Conservation (phyloP, 805 yeast species). For the Sugiyamaella valdiviana region DNA sequence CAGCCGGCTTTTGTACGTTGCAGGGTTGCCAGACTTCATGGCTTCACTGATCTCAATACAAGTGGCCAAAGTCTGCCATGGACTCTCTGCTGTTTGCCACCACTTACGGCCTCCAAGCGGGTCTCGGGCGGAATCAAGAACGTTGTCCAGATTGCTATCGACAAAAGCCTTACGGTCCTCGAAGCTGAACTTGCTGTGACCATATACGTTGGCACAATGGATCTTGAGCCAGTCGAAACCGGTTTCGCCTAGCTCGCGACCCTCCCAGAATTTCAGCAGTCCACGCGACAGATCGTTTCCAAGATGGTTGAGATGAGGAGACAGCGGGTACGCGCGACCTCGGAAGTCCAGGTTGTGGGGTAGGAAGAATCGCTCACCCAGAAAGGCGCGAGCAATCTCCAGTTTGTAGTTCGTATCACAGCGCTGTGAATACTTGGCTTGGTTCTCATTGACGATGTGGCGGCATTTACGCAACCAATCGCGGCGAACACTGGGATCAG, state of each 20-base stretch:
- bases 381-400: constrained; percentile 89
- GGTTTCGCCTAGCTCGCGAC: constrained; percentile 43
- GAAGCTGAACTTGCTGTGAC: constrained; percentile 49
- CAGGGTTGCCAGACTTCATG: constrained; percentile 42
- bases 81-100: constrained; percentile 57
- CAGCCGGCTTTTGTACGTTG: constrained; percentile 42
- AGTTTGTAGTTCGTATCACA: constrained; percentile 91
- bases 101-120: constrained; percentile 44
- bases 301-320: constrained; percentile 58
- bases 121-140: constrained; percentile 41
- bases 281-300: constrained; percentile 58
- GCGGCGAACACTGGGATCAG: constrained; percentile 66
- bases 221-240: constrained; percentile 58
- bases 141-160: constrained; percentile 41
- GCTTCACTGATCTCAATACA: constrained; percentile 51
- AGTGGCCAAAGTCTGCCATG: constrained; percentile 57
- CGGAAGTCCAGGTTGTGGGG: constrained; percentile 62
- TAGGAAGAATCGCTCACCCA: constrained; percentile 54
- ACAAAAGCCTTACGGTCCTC: constrained; percentile 46
- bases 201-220: constrained; percentile 55
- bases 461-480: constrained; percentile 64
- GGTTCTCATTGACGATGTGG: constrained; percentile 50
- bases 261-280: constrained; percentile 54
- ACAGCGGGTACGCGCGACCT: constrained; percentile 59
- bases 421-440: constrained; percentile 72